Base-by-base conservation (phyloP, 2,329 filamentous ascomycete species). In the Penicillium crustosum region DNA sequence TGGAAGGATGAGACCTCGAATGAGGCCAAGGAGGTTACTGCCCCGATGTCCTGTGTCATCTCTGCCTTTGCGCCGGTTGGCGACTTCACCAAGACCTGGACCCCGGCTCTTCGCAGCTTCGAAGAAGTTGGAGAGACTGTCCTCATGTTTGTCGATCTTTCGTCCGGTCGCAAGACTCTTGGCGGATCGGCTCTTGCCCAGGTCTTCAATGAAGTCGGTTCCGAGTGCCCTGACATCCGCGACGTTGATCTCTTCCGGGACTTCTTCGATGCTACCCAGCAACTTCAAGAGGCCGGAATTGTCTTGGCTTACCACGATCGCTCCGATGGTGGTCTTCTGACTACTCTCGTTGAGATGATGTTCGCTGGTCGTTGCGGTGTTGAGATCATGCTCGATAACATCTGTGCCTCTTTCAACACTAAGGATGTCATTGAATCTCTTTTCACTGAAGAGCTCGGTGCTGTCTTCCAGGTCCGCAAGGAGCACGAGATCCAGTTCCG, bases 361-460 rank as follows among this genome's bases (percentile, higher is more conserved):
- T 97, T 97, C 73, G 93, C 94, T 33, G 94, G 94, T 29, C 89
- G 93, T 55, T 95, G 90, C 69, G 94, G 93, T 60, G 83, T 91
- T 31, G 90, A 95, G 66, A 81, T 97, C 59, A 89, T 90, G 81
- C 81, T 97, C 57, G 93, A 97, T 71, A 84, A 83, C 54, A 78
- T 80, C 45, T 79, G 75, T 61, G 78, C 83, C 29, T 86, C 85
- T 59, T 86, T 85, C 25, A 81, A 87, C 43, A 82, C 83, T 10
- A 79, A 85, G 45, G 81, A 86, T 68, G 76, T 95, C 19, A 79
- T 96, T 8, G 86, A 91, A 55, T 84, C 89, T 0, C 83, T 99
- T 21, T 97, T 99, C 84, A 97, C 93, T 73, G 94, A 97, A 76
- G 94, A 97, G 73, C 85, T 97, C 21, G 94, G 94, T 62, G 93